phyloP scores from a whole-genome alignment of 352 stramenopile genomes.

The Phytophthora citrophthora region DNA sequence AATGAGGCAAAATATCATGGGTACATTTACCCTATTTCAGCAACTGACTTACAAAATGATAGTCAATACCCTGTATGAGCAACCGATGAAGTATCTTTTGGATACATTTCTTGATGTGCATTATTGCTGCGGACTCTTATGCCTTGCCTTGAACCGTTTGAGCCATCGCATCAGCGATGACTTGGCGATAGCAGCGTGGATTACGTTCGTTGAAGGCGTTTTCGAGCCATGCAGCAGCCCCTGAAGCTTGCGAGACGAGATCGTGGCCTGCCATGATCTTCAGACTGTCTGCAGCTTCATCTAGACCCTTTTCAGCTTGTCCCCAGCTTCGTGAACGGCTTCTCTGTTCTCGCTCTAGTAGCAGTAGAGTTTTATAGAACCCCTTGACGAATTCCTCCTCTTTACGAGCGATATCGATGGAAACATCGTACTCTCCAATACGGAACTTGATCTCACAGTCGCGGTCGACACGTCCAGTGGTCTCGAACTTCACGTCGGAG shows the following conservation, averaged over 20 bases:
- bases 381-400: conserved; percentile 51
- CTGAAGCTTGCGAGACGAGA: conserved; percentile 35
- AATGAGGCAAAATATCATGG: not conserved
- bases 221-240: conserved; percentile 38
- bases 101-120: too few relatives aligned
- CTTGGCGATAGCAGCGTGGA: conserved; percentile 41
- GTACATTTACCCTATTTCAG: conserved; percentile 18
- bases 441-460: conserved; percentile 75
- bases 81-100: not conserved
- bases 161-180: conserved; percentile 24
- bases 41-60: conserved; percentile 10
- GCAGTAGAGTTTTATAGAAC: conserved; percentile 60
- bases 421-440: conserved; percentile 45
- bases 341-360: conserved; percentile 51
- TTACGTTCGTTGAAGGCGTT: conserved; percentile 39
- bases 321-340: conserved; percentile 38
- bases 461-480: conserved; percentile 56
- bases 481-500: conserved; percentile 53
- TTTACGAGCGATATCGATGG: conserved; percentile 61
- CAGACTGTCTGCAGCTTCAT: conserved; percentile 38
- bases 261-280: conserved; percentile 36
- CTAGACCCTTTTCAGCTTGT: conserved; percentile 36
- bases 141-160: conserved; percentile 30
- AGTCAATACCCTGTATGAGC: not conserved
- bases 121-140: conserved; percentile 1